These are phyloP conservation scores for Zygoascus biomembranicola DNA, from an alignment of 805 yeast genomes.

Conservation along the genomic window DNA sequence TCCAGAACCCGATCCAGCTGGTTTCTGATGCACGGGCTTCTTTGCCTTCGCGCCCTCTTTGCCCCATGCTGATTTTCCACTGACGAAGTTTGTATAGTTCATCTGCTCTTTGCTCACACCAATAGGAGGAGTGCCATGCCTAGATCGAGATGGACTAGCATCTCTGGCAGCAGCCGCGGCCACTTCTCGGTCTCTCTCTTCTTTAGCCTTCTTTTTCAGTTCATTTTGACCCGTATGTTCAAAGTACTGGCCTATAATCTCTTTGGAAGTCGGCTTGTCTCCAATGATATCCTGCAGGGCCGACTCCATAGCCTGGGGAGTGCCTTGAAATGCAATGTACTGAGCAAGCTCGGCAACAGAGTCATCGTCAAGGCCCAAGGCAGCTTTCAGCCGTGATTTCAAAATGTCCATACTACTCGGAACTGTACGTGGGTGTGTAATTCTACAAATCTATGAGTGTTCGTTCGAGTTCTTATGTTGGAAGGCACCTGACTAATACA, in stretches of 20 bases:
- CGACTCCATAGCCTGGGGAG: background rate
- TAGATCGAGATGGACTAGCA: background rate
- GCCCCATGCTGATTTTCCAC: constrained; percentile 6
- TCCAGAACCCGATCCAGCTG: background rate
- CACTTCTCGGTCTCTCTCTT: background rate
- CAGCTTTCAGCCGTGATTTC: background rate
- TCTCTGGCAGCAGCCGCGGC: background rate
- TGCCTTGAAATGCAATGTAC: constrained; percentile 1
- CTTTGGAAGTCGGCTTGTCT: background rate
- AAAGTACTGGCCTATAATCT: background rate
- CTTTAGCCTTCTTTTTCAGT: background rate
- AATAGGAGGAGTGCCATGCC: constrained; percentile 3
- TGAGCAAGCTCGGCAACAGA: constrained; percentile 1
- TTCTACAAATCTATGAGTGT: too few species aligned
- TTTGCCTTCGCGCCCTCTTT: constrained; percentile 1
- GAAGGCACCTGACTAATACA: background rate
- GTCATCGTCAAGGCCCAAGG: background rate
- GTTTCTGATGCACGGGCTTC: background rate
- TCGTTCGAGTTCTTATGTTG: too few species aligned
- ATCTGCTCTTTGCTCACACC: constrained; percentile 5
- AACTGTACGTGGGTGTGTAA: background rate
- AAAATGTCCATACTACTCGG: background rate
- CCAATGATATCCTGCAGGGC: background rate
- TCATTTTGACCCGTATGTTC: background rate
- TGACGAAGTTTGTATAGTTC: background rate